A percentile compares a stretch with the other conserved stretches of the same genome.
These are phyloP conservation scores for Annulohypoxylon maeteangense DNA, from an alignment of 495 filamentous ascomycete species.

Conservation along the genomic window DNA sequence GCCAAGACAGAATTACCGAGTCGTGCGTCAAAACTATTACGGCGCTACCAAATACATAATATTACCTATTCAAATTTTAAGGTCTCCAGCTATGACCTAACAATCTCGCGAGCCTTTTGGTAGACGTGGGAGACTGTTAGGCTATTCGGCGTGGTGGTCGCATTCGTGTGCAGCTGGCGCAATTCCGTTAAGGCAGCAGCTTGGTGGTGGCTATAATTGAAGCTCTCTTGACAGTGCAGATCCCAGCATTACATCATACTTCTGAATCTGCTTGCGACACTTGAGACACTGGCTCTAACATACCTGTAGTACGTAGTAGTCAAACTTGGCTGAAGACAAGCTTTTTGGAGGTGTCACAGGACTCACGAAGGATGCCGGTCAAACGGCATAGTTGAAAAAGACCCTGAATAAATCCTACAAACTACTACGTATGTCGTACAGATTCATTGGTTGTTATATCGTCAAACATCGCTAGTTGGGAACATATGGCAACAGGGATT, in stretches of 20 bases:
- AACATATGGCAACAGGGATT: constrained; percentile 27
- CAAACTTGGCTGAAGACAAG: neutral
- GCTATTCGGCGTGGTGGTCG: neutral
- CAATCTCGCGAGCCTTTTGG: neutral
- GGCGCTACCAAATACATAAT: constrained; percentile 9
- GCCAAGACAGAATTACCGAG: constrained; percentile 21
- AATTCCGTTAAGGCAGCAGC: neutral
- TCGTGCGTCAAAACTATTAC: constrained; percentile 3
- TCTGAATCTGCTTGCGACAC: neutral
- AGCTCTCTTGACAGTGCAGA: constrained; percentile 1
- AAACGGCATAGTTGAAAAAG: constrained; percentile 11
- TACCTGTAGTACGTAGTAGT: no score
- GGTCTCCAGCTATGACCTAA: neutral
- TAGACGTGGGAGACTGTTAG: neutral
- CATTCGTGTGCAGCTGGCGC: neutral
- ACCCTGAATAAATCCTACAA: constrained; percentile 28
- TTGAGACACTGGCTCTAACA: constrained; percentile 8
- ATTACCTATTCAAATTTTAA: neutral
- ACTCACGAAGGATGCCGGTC: constrained; percentile 8
- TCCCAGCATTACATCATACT: constrained; percentile 21
- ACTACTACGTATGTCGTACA: constrained; percentile 26
- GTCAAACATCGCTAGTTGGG: constrained; percentile 35
- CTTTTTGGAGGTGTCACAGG: constrained; percentile 3
- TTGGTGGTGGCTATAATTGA: neutral
- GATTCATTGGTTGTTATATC: neutral